Evolutionary conservation across 768 basidiomycete species (phyloP), one percentile per base, ranked within the genome.

Genomic region (Boletellus ananas): DNA sequence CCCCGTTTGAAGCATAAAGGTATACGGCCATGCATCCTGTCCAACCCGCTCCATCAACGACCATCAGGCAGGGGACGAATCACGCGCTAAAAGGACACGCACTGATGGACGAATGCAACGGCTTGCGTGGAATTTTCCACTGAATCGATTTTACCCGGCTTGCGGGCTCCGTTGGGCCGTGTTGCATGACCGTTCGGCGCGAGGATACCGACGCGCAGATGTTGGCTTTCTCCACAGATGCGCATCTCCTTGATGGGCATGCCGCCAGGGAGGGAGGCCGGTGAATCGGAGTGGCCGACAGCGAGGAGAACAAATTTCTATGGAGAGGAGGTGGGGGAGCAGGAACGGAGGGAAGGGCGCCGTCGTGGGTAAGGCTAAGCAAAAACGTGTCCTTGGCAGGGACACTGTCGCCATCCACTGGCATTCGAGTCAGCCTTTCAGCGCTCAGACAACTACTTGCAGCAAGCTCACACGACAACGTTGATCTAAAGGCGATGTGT

Each of bases 81-180:
- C 50, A 60, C 47, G 21, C 27, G 45, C 17, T 12, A 29, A 50
- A 34, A 34, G 14, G 43, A 29, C 45, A 75, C 83, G 25, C 35
- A 90, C 92, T 93, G 52, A 94, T 95, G 3, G 87, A 90, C 13
- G 88, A 87, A 68, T 96, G 94, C 38, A 96, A 65, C 10, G 80
- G 69, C 68, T 96, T 96, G 55, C 94, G 72, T 1, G 94, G 94
- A 43, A 95, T 84, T 69, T 96, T 94, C 84, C 87, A 93, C 23
- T 25, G 23, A 25, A 69, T 94, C 87, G 27, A 89, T 57, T 10
- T 25, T 5, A 18, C 58, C 61, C 9, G 58, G 57, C 23, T 55
- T 58, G 29, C 39, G 37, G 14, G 23, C 6, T 16, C 38, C 45
- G 37, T 49, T 21, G 38, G 50, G 45, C 20, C 34, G 47, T 29